Conservation (phyloP, 2,329 filamentous ascomycete species). For the Xylariomycetidae sp. region DNA sequence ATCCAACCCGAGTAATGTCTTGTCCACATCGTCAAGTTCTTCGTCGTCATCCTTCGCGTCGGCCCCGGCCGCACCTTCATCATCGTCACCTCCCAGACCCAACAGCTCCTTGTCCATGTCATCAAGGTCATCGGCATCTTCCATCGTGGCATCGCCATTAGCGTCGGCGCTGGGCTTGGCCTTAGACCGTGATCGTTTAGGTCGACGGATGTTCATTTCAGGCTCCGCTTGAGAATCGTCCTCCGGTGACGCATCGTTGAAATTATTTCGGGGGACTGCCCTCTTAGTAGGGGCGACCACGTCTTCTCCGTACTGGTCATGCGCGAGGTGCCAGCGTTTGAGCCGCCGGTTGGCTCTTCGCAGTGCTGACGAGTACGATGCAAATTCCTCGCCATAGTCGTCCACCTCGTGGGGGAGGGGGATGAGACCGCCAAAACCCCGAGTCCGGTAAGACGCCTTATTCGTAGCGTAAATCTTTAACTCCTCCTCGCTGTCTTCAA, state of each 20-base stretch:
- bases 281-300: conserved; percentile 47
- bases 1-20: conserved; percentile 27
- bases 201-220: conserved; percentile 26
- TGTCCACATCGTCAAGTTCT: conserved; percentile 29
- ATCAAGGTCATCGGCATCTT: conserved; percentile 47
- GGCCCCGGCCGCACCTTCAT: conserved; percentile 36
- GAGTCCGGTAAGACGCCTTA: conserved; percentile 44
- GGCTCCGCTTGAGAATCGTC: conserved; percentile 16
- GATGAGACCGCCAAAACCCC: conserved; percentile 59
- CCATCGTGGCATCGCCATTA: conserved; percentile 41
- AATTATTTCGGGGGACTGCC: conserved; percentile 20
- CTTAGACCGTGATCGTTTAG: conserved; percentile 23
- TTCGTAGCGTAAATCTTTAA: conserved; percentile 26
- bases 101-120: conserved; percentile 51
- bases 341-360: conserved; percentile 60
- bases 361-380: conserved; percentile 61
- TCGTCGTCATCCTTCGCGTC: conserved; percentile 45
- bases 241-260: conserved; percentile 14
- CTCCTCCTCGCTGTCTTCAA: conserved; percentile 58
- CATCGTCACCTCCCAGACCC: conserved; percentile 41
- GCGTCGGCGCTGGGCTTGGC: conserved; percentile 27
- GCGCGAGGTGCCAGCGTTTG: no score
- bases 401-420: conserved; percentile 59
- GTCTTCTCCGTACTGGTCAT: conserved; percentile 40
- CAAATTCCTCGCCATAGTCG: conserved; percentile 73